Evolutionary conservation across 257 asterid species (phyloP), one percentile per base, ranked within the genome.

Genomic region (Euphrasia confusa): DNA sequence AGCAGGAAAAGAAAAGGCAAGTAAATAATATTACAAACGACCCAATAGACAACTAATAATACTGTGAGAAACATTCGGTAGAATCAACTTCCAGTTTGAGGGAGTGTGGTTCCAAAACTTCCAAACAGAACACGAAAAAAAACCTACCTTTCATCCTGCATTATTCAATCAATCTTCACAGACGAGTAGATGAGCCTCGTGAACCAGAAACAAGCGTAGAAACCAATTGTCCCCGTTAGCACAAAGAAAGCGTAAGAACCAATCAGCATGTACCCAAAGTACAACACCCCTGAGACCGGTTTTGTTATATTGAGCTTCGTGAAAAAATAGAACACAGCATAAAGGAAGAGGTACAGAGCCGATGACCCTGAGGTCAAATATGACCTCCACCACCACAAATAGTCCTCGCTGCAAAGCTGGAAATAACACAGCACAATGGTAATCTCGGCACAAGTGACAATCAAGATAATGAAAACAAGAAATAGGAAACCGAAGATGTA

Each of bases 361-460:
- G 96, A 88, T 7, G 96, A 88, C 7, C 95, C 95, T 5, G 96
- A 77, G 3, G 96, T 88, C 53, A 83, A 52, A 68, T 88, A 88
- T 8, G 96, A 81, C 48, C 96, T 79, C 96, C 94, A 88, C 96
- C 96, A 88, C 96, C 96, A 85, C 1, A 76, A 75, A 65, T 85
- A 88, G 68, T 88, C 96, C 84, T 88, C 96, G 13, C 96, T 52
- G 80, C 96, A 85, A 30, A 88, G 79, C 73, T 85, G 90, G 90
- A 88, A 85, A 65, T 85, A 88, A 86, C 96, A 85, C 10, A 88
- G 92, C 77, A 88, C 94, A 10, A 88, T 71, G 13, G 91, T 77
- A 47, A 88, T 88, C 83, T 88, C 96, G 0, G 91, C 94, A 27
- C 96, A 88, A 33, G 94, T 88, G 65, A 83, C 84, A 12, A 88